These are phyloP conservation scores for Fennellomyces sp. DNA, from an alignment of 371 early-diverging fungal genomes.

Conservation along the genomic window DNA sequence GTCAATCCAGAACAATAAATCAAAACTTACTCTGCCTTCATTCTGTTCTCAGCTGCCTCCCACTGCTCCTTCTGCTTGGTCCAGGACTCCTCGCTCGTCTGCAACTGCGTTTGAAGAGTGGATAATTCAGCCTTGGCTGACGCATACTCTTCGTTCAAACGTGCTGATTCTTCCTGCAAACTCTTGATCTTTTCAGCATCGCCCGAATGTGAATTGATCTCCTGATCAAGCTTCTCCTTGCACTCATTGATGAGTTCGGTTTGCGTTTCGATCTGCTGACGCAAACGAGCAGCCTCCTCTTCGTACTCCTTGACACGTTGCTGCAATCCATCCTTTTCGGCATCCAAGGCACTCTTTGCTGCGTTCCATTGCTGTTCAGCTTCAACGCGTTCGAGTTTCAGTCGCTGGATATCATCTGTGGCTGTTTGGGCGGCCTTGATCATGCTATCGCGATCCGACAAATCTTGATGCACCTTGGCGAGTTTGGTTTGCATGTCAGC, in stretches of 20 bases:
- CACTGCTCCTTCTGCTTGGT: slow-evolving; percentile 1
- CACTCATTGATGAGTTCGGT: background rate
- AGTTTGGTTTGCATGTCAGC: slow-evolving; percentile 2
- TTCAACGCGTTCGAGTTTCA: slow-evolving; percentile 1
- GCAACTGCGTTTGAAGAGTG: background rate
- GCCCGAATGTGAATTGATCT: background rate
- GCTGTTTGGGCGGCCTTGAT: background rate
- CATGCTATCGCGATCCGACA: background rate
- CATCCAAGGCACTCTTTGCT: background rate
- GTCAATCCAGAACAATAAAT: background rate
- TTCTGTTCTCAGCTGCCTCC: background rate
- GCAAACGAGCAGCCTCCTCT: background rate
- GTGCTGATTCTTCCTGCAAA: background rate
- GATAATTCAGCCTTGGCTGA: background rate
- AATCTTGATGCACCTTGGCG: slow-evolving; percentile 1
- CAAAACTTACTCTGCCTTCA: background rate
- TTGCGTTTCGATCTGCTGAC: background rate
- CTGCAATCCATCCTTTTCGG: background rate
- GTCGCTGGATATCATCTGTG: background rate
- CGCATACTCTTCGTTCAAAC: background rate
- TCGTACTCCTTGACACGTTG: background rate
- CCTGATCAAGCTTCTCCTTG: background rate
- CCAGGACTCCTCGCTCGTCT: background rate
- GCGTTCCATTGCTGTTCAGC: background rate
- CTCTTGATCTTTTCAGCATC: background rate